These are phyloP conservation scores for Dissophora globulifera DNA, from an alignment of 192 early-diverging fungal genomes.

Conservation along the genomic window DNA sequence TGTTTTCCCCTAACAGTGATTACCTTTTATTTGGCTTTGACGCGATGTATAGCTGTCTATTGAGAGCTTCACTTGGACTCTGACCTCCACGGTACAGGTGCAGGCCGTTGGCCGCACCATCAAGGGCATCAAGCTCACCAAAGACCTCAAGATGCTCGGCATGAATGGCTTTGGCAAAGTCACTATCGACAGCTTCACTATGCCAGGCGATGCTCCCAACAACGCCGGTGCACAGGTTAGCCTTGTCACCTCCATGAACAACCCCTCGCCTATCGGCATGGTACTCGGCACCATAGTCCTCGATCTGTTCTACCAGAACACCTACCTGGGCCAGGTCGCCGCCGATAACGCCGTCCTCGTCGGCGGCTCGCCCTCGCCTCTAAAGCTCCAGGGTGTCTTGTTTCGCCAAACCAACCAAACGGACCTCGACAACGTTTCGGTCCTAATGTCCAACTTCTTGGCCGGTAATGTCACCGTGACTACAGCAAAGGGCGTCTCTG, in stretches of 20 bases:
- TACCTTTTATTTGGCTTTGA: too few species aligned
- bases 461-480: slow-evolving; percentile 59
- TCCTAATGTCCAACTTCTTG: slow-evolving; percentile 64
- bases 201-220: slow-evolving; percentile 64
- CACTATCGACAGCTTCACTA: slow-evolving; percentile 59
- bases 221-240: slow-evolving; percentile 62
- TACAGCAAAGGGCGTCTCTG: slow-evolving; percentile 59
- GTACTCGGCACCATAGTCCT: slow-evolving; percentile 65
- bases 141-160: slow-evolving; percentile 42
- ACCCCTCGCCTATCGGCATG: slow-evolving; percentile 65
- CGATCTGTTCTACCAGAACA: slow-evolving; percentile 57
- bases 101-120: slow-evolving; percentile 35
- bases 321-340: slow-evolving; percentile 60
- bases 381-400: slow-evolving; percentile 60
- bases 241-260: slow-evolving; percentile 61
- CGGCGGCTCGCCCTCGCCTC: slow-evolving; percentile 53
- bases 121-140: slow-evolving; percentile 28
- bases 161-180: slow-evolving; percentile 65
- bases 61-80: slow-evolving; percentile 36
- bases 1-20: background rate
- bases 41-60: slow-evolving; percentile 38
- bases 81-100: slow-evolving; percentile 34
- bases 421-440: slow-evolving; percentile 56
- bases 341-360: slow-evolving; percentile 57
- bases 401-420: slow-evolving; percentile 58